phyloP scores from a whole-genome alignment of 2,329 filamentous ascomycete species.

The Stagonosporopsis cucurbitacearum region DNA sequence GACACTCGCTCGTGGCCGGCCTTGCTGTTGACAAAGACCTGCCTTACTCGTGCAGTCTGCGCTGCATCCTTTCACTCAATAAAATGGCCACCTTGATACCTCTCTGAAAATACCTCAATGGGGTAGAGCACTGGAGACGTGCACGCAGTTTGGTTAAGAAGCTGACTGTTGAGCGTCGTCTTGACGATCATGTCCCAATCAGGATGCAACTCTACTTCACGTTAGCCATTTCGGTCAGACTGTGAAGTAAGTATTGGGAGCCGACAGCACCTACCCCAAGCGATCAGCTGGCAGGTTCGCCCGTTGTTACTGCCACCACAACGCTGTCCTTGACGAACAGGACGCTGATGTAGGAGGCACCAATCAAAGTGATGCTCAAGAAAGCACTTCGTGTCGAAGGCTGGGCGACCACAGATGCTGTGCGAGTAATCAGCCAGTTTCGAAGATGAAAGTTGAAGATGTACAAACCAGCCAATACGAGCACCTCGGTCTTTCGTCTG shows the following conservation, averaged over 20 bases:
- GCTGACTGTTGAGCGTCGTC: not conserved
- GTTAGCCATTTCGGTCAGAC: not conserved
- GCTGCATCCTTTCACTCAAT: not conserved
- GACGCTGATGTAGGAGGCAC: constrained; percentile 7
- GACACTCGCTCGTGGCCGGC: no score
- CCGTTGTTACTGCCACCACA: not conserved
- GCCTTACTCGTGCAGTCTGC: not conserved
- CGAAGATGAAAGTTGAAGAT: not conserved
- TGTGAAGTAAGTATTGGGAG: no score
- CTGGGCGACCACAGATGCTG: constrained; percentile 2
- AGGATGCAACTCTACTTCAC: not conserved
- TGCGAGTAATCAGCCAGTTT: not conserved
- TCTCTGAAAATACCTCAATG: not conserved
- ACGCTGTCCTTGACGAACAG: not conserved
- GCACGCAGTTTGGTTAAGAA: not conserved
- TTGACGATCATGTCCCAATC: constrained; percentile 11
- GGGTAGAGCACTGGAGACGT: constrained; percentile 1
- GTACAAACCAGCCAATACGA: not conserved
- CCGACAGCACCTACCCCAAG: not conserved
- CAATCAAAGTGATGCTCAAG: constrained; percentile 9
- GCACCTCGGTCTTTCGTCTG: not conserved
- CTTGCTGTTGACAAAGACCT: not conserved
- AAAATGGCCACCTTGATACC: not conserved
- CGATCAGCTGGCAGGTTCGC: not conserved
- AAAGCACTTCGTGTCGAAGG: constrained; percentile 7